Percentiles rank a stretch among this genome's conserved stretches.
These are phyloP conservation scores for Rhodotorula sp. DNA, from an alignment of 1,284 basidiomycete species.

Conservation along the genomic window DNA sequence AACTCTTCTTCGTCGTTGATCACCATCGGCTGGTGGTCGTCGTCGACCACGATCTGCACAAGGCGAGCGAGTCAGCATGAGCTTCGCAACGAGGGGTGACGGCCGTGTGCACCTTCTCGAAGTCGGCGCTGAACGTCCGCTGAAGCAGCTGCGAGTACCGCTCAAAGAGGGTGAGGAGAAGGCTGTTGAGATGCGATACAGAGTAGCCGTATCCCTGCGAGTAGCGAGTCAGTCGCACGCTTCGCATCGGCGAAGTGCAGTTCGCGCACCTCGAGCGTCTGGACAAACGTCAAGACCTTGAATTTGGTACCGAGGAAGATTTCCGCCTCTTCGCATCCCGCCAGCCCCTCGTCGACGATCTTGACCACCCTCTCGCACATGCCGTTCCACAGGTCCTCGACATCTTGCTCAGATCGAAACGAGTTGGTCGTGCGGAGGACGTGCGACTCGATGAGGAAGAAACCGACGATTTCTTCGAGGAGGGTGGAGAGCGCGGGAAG, in stretches of 20 bases:
- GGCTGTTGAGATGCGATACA: constrained; percentile 74
- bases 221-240: not conserved
- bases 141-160: constrained; percentile 82
- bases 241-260: no score
- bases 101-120: constrained; percentile 64
- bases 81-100: not conserved
- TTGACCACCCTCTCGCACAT: constrained; percentile 75
- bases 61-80: not conserved
- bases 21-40: constrained; percentile 90
- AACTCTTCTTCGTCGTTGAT: constrained; percentile 70
- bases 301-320: constrained; percentile 82
- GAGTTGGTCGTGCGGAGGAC: constrained; percentile 77
- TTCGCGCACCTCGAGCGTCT: constrained; percentile 79
- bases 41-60: constrained; percentile 73
- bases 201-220: constrained; percentile 78
- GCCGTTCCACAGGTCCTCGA: constrained; percentile 95
- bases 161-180: constrained; percentile 85
- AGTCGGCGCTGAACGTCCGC: constrained; percentile 74
- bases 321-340: constrained; percentile 75
- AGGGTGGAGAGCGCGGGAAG: constrained; percentile 57
- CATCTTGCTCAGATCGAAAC: constrained; percentile 84
- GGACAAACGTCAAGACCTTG: constrained; percentile 79
- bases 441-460: constrained; percentile 95
- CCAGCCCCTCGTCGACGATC: constrained; percentile 71
- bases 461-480: constrained; percentile 94